These are phyloP conservation scores for Nepenthes gracilis DNA, from an alignment of 148 eudicot genomes.

Conservation along the genomic window DNA sequence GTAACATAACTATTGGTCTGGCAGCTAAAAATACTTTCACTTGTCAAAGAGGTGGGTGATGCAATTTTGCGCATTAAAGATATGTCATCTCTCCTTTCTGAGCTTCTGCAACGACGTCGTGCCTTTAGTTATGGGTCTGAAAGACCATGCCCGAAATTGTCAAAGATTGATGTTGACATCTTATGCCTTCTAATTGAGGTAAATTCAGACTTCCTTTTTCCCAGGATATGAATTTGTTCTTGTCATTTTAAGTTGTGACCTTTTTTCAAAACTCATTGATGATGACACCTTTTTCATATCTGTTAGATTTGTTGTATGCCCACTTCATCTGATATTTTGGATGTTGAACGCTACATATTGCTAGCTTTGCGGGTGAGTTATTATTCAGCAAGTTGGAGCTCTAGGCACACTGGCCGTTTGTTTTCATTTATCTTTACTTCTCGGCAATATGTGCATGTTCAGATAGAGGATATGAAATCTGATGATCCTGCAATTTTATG, in stretches of 20 bases:
- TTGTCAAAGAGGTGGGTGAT: conserved; percentile 68
- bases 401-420: not conserved
- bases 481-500: conserved; percentile 42
- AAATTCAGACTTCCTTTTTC: conserved; percentile 1
- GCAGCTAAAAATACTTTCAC: conserved; percentile 56
- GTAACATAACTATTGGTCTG: conserved; percentile 3
- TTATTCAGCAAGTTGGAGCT: not conserved
- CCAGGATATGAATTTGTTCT: not conserved
- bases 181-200: conserved; percentile 82
- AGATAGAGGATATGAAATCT: conserved; percentile 25
- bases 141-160: conserved; percentile 22
- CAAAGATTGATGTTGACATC: conserved; percentile 50
- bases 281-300: conserved; percentile 2
- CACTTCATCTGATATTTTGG: conserved; percentile 23
- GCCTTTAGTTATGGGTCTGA: conserved; percentile 28
- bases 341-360: conserved; percentile 34
- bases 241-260: not conserved
- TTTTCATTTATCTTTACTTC: conserved; percentile 1
- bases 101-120: conserved; percentile 46
- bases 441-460: conserved; percentile 4
- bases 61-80: conserved; percentile 40
- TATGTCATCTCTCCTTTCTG: conserved; percentile 32
- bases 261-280: conserved; percentile 4
- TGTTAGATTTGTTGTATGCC: conserved; percentile 35
- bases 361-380: conserved; percentile 39